These are phyloP conservation scores for Kernera saxatilis DNA, from an alignment of 345 rosid genomes.

Conservation along the genomic window DNA sequence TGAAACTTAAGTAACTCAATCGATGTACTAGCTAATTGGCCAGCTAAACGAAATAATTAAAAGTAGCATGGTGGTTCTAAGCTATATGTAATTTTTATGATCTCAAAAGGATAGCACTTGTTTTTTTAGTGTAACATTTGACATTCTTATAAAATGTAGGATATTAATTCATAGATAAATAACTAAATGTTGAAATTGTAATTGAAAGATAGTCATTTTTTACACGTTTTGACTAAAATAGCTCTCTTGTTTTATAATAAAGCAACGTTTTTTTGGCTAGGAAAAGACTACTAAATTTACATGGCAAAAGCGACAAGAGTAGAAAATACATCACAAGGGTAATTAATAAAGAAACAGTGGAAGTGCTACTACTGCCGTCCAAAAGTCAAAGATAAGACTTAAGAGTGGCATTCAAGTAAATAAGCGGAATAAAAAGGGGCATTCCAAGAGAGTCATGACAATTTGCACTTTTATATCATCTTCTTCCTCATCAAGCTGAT, in stretches of 20 bases:
- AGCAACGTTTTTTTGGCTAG: too few species aligned
- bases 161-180: not conserved
- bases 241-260: not conserved
- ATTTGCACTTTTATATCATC: constrained; percentile 18
- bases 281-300: not conserved
- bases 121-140: not conserved
- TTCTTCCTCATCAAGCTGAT: constrained; percentile 23
- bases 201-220: not conserved
- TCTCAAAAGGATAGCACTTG: not conserved
- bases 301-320: not conserved
- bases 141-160: not conserved
- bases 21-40: too few species aligned
- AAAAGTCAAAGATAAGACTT: constrained; percentile 14
- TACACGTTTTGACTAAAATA: not conserved
- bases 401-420: constrained; percentile 22
- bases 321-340: not conserved
- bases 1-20: too few species aligned
- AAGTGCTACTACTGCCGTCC: constrained; percentile 13
- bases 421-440: not conserved
- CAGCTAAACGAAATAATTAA: too few species aligned
- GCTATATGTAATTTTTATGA: not conserved
- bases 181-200: not conserved
- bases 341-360: not conserved
- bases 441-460: constrained; percentile 20
- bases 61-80: not conserved